Base-by-base conservation (phyloP, 768 basidiomycete genomes). In the Boletus speciosus region DNA sequence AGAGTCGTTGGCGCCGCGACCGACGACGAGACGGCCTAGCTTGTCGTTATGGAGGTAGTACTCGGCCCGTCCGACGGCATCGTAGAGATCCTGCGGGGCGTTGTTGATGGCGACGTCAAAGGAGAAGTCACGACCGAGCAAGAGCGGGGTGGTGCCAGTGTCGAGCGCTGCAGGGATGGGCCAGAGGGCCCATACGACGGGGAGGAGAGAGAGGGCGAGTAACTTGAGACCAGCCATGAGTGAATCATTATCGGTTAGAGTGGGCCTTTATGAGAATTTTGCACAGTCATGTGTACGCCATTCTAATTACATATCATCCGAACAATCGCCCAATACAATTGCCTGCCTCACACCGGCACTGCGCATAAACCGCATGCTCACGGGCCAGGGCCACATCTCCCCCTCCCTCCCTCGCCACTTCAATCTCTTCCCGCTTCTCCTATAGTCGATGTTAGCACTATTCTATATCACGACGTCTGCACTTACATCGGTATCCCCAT, bases 401-500 rank as follows among this genome's bases (percentile, higher is more conserved):
- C 5, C 54, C 55, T 1, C 1, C 38, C 16, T 37, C 10, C 23
- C 19, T 51, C 8, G 34, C 46, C 15, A 31, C 14, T n/a, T 58
- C 52, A 2, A 66, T 56, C 45, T 61, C 60, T 3, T 60, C 62
- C 12, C 58, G 57, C 16, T 68, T 68, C 25, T 68, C 60, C 66
- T 67, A 27, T 1, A 39, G 14, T 16, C 8, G 2, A 0, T 3
- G 16, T 57, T 36, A 55, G 47, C 39, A 38, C 29, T 7, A 4
- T 6, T 12, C 5, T 41, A 19, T 25, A 0, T 0, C 12, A 21
- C 3, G 1, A 21, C 3, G 3, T 29, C 14, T 3, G 0, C 40
- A 55, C 55, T 77, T 69, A 49, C 76, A 61, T 76, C 75, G 6
- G 74, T 75, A n/a, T 72, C 78, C 1, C 90, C 90, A 45, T 66